Percentiles rank a stretch among this genome's conserved stretches.
Evolutionary conservation across 176 grass and related monocot genomes (phyloP).

Genomic region (Rhynchospora breviuscula): DNA sequence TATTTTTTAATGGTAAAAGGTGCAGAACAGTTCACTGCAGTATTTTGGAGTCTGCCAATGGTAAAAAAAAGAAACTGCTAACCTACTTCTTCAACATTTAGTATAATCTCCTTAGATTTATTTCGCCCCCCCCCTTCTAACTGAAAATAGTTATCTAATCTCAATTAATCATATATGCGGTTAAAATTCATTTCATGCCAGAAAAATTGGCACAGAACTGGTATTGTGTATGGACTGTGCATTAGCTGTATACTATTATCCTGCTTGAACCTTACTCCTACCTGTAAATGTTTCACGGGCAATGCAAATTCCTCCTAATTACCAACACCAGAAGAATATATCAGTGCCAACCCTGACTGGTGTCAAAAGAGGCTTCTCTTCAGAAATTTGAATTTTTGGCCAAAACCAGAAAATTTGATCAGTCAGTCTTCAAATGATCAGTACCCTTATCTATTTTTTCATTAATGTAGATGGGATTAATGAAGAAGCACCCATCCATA

Average conservation of each 20-base stretch:
- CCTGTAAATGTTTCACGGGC: too few relatives aligned
- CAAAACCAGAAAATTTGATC: neutral
- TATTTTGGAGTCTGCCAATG: neutral
- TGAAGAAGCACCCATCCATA: slow-evolving; percentile 95
- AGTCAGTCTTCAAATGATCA: neutral
- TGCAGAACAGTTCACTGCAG: neutral
- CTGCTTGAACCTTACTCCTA: neutral
- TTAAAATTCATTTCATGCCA: neutral
- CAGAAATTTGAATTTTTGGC: neutral
- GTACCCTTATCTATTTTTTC: slow-evolving; percentile 1
- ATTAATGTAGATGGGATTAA: slow-evolving; percentile 75
- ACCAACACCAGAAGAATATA: neutral
- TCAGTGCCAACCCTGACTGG: neutral
- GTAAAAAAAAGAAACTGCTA: neutral
- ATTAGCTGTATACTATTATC: neutral
- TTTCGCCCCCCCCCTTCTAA: too few relatives aligned
- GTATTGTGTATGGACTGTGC: neutral
- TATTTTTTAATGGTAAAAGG: neutral
- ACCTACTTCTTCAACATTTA: neutral
- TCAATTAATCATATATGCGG: neutral
- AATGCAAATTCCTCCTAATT: neutral
- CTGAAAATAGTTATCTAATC: neutral
- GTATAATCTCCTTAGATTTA: neutral
- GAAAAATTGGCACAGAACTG: neutral
- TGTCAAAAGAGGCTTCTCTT: neutral